These are phyloP conservation scores for Fusarium haematococcum DNA, from an alignment of 2,329 filamentous ascomycete genomes.

Conservation along the genomic window DNA sequence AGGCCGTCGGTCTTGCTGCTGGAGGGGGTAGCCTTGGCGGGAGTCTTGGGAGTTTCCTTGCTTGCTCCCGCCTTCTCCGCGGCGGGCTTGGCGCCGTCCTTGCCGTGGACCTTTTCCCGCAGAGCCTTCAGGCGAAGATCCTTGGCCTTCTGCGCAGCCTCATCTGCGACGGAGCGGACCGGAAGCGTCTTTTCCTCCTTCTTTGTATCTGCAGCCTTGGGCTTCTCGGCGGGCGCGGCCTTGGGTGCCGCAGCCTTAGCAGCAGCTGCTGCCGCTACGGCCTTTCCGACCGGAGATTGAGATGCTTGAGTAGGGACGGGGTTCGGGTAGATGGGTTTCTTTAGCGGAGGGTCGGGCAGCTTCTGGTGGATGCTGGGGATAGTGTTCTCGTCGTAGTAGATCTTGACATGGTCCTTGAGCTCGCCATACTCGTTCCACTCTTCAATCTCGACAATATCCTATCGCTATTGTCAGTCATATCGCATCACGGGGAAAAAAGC, in stretches of 20 bases:
- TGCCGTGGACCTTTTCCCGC: conserved; percentile 67
- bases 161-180: conserved; percentile 69
- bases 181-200: conserved; percentile 53
- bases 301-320: conserved; percentile 39
- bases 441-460: conserved; percentile 95
- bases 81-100: conserved; percentile 44
- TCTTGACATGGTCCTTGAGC: conserved; percentile 84
- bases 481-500: not conserved
- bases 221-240: conserved; percentile 17
- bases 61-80: not conserved
- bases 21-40: conserved; percentile 8
- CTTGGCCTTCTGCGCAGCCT: conserved; percentile 74
- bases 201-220: conserved; percentile 35
- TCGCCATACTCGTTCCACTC: conserved; percentile 99
- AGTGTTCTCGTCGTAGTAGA: conserved; percentile 73
- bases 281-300: conserved; percentile 29
- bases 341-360: conserved; percentile 53
- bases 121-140: conserved; percentile 66
- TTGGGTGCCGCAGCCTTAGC: conserved; percentile 38
- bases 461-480: not conserved
- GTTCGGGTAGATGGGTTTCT: conserved; percentile 47
- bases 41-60: conserved; percentile 10
- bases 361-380: conserved; percentile 67
- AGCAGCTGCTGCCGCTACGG: conserved; percentile 37
- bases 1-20: conserved; percentile 47